Evolutionary conservation across 805 yeast species (phyloP), one percentile per base, ranked within the genome.

Genomic region (Candida verbasci): DNA sequence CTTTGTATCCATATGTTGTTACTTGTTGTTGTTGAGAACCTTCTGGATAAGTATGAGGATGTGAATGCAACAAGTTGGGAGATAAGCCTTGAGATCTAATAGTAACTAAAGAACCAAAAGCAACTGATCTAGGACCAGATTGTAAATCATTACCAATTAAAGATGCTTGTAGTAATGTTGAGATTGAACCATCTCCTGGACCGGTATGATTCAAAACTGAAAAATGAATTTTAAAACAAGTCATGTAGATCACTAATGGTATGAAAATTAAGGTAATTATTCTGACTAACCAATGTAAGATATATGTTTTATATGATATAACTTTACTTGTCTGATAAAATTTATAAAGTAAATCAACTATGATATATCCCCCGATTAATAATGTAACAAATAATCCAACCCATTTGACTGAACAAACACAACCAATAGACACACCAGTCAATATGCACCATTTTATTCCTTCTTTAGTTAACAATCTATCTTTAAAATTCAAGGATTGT

Each of bases 21-120:
- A 93, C 72, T 61, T 93, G 99, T 59, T 89, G 97, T 62, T 93
- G 97, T 44, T 75, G 73, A 2, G 96, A 86, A 3, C 97, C 97
- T 45, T 79, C 87, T 11, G 98, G 98, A 56, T 81, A 93, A 9
- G 72, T 58, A 55, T 85, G 95, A 12, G 71, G 68, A 55, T 93
- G 98, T 0, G 97, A 91, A 56, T 93, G 98, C 43, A 93, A 64
- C 45, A 86, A 70, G 36, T 83, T 79, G 11, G 86, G 82, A 34
- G 84, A 76, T 33, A 82, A 63, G 3, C 87, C 88, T 47, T 81
- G 86, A 17, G 81, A 78, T 52, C 85, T 71, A 34, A 85, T 46
- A 1, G 91, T 80, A 10, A 82, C 68, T 31, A 61, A 53, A 2
- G 89, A 82, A 17, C 82, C 83, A 47, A 56, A 68, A 3, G 80